Conservation (phyloP, 495 filamentous ascomycete genomes). For the Podospora fimiseda region DNA sequence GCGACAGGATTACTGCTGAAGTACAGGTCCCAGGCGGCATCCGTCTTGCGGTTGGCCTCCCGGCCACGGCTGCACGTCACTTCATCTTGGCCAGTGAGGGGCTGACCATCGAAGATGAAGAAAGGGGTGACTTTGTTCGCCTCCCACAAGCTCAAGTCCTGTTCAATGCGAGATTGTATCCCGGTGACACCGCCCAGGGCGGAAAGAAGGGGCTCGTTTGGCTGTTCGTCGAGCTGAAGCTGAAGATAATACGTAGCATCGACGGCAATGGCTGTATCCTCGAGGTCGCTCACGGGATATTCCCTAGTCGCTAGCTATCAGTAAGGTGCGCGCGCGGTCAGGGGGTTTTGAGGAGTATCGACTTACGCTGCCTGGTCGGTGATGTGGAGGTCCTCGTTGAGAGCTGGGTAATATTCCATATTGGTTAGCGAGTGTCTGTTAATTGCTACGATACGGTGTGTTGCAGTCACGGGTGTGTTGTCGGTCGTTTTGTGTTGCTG, state of each 20-base stretch:
- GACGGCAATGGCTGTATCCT: constrained; percentile 69
- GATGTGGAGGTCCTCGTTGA: constrained; percentile 41
- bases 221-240: constrained; percentile 59
- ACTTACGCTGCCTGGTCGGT: constrained; percentile 39
- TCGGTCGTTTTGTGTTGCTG: no score
- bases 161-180: constrained; percentile 60
- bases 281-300: constrained; percentile 44
- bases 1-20: constrained; percentile 68
- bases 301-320: constrained; percentile 22
- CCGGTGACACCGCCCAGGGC: constrained; percentile 88
- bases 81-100: constrained; percentile 64
- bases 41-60: constrained; percentile 44
- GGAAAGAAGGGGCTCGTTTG: constrained; percentile 78
- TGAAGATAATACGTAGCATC: constrained; percentile 87
- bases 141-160: constrained; percentile 64
- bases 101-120: constrained; percentile 87
- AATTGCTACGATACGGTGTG: no score
- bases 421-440: constrained; percentile 21
- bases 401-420: constrained; percentile 20
- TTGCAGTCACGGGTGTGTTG: no score
- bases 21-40: constrained; percentile 78
- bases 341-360: background rate
- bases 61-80: constrained; percentile 37
- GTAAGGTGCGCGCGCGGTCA: background rate
- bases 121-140: constrained; percentile 57